Base-by-base conservation (phyloP, 768 basidiomycete species). In the Fomitopsis pulvina region DNA sequence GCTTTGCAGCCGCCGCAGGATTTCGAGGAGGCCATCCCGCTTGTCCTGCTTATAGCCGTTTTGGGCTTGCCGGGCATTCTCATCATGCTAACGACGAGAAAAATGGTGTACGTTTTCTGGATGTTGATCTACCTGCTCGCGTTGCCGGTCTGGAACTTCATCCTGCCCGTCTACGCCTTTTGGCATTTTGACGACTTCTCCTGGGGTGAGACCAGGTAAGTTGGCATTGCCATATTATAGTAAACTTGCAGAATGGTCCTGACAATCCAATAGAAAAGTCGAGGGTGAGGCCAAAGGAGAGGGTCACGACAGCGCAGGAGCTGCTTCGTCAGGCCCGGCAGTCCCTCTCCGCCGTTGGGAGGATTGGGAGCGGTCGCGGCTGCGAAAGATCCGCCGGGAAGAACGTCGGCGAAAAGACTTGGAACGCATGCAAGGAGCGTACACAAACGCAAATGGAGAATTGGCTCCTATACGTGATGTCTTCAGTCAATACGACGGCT, bases 171-270 rank as follows among this genome's bases (percentile, higher is more conserved):
- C 8, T 99, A 99, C 68, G 87, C 94, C 12, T 98, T 98, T 66
- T 96, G 93, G 92, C 94, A 98, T 68, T 97, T 99, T 66, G 95
- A 98, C 56, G 96, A 99, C 68, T 98, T 99, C 69, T 93, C 92
- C 25, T 99, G 96, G 96, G 96, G 96, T 60, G 92, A 97, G 69
- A 99, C 96, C 18, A 83, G 94, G 91, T 91, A 60, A 48, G 82
- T 68, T 29, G n/a, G n/a, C n/a, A n/a, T n/a, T n/a, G n/a, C n/a
- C n/a, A n/a, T n/a, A 39, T 24, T n/a, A 39, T 52, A 6, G 27
- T 37, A 20, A 3, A 21, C 39, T 26, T 24, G 26, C 12, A 26
- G 27, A 16, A 44, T 29, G 26, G 12, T 32, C 41, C 39, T 51
- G 29, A 54, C 14, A 12, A 26, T 42, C 49, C 57, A 21, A 52